Percentiles rank a stretch among this genome's conserved stretches.
These are phyloP conservation scores for Chytriomyces sp. DNA, from an alignment of 192 early-diverging fungal genomes.

Conservation along the genomic window DNA sequence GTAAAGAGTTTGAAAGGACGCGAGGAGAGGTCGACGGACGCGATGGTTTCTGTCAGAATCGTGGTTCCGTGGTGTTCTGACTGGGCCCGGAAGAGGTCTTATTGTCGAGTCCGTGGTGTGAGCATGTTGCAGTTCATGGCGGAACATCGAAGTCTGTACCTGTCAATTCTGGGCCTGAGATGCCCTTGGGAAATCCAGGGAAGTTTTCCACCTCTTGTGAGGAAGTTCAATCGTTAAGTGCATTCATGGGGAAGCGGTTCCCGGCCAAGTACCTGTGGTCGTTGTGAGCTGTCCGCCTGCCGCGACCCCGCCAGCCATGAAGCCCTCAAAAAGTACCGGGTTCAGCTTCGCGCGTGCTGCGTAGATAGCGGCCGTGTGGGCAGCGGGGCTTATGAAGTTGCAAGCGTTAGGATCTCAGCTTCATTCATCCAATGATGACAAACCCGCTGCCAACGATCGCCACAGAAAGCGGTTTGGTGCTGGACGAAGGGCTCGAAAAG, in stretches of 20 bases:
- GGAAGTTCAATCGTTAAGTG: neutral
- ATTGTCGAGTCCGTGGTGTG: neutral
- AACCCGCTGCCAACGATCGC: neutral
- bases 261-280: conserved; percentile 89
- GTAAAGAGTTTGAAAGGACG: conserved; percentile 87
- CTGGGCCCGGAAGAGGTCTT: conserved; percentile 52
- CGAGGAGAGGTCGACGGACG: conserved; percentile 76
- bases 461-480: too few relatives aligned
- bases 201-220: conserved; percentile 23
- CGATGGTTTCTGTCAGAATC: conserved; percentile 89
- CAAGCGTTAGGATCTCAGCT: too few relatives aligned
- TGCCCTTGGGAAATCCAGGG: conserved; percentile 93
- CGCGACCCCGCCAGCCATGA: conserved; percentile 85
- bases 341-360: conserved; percentile 90
- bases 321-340: conserved; percentile 95
- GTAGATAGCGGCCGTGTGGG: conserved; percentile 97
- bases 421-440: too few relatives aligned
- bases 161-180: conserved; percentile 84
- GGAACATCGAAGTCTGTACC: conserved; percentile 46
- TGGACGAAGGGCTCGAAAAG: too few relatives aligned
- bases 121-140: neutral
- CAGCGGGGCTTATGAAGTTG: conserved; percentile 71
- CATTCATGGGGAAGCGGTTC: conserved; percentile 38
- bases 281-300: conserved; percentile 88
- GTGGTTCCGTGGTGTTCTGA: conserved; percentile 84